A percentile compares a stretch with the other conserved stretches of the same genome.
Conservation (phyloP, 164 flowering plant species). For the Magnolia changhungtana region DNA sequence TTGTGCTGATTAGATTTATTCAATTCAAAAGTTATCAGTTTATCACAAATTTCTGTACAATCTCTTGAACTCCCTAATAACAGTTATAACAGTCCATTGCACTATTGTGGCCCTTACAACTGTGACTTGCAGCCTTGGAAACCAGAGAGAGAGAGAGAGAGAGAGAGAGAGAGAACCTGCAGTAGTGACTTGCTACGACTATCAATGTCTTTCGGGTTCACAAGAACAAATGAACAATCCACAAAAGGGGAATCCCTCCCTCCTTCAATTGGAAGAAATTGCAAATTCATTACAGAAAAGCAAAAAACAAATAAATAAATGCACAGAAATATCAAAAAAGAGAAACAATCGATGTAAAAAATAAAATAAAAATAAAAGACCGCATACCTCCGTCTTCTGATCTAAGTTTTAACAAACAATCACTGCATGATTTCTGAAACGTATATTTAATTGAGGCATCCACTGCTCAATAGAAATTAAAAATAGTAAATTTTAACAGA, state of each 20-base stretch:
- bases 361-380: too few relatives aligned
- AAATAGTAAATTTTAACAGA: neutral
- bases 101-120: neutral
- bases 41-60: too few relatives aligned
- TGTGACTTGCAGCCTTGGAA: neutral
- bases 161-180: constrained; percentile 7
- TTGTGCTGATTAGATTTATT: too few relatives aligned
- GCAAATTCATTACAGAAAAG: neutral
- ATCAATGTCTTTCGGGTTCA: constrained; percentile 20
- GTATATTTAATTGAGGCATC: neutral
- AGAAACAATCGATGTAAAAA: neutral
- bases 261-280: neutral
- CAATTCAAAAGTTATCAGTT: too few relatives aligned
- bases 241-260: neutral
- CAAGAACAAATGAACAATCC: constrained; percentile 10
- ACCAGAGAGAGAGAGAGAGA: neutral
- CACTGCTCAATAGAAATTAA: neutral
- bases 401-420: neutral
- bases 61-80: too few relatives aligned
- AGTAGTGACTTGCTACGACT: constrained; percentile 10
- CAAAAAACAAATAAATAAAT: neutral
- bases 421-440: constrained; percentile 4
- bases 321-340: neutral
- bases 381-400: constrained; percentile 1
- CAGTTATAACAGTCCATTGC: too few relatives aligned